Base-by-base conservation (phyloP, 352 stramenopile species). In the Thalassiosira oceanica region DNA sequence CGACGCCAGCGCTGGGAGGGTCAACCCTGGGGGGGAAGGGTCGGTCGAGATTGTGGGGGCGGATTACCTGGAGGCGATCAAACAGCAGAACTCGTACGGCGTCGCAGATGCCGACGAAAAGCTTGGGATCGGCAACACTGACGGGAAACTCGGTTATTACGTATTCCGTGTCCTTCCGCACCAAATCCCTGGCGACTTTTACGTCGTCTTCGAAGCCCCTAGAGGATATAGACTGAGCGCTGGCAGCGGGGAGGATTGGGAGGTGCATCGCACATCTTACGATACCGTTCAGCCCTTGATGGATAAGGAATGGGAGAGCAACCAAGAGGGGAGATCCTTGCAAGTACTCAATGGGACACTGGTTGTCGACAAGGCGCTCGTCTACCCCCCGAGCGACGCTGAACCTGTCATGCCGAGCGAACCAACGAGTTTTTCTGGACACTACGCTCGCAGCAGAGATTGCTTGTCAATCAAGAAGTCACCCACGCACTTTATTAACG, bases 181-280 rank as follows among this genome's bases (percentile, higher is more conserved):
- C 61, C 36, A 61, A 2, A 37, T 73, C 15, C 62, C 62, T 0
- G 62, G 62, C 0, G 39, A 73, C 3, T 73, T 54, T 73, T 58
- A 73, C 41, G 52, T 73, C 1, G 62, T 64, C 0, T 60, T 73
- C 41, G 52, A 73, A 21, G 15, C 20, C 15, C 52, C 62, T 0
- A 6, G 20, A 10, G 62, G 52, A 11, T 65, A 61, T 44, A 26
- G 43, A n/a, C 41, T 73, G 1, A 61, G 35, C 16, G 27, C 11
- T 5, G 62, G 62, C n/a, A 46, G 18, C 46, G 62, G 62, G 10
- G 15, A 45, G 10, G 35, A 65, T 36, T 73, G 62, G 62, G 62
- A 65, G 52, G 62, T 73, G 10, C 23, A 52, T 4, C 41, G 48
- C 28, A 49, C 41, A 8, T 18, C 43, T 36, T 27, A 60, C 39